Conservation (phyloP, 108 stramenopile genomes). For the Discostella pseudostelligera region DNA sequence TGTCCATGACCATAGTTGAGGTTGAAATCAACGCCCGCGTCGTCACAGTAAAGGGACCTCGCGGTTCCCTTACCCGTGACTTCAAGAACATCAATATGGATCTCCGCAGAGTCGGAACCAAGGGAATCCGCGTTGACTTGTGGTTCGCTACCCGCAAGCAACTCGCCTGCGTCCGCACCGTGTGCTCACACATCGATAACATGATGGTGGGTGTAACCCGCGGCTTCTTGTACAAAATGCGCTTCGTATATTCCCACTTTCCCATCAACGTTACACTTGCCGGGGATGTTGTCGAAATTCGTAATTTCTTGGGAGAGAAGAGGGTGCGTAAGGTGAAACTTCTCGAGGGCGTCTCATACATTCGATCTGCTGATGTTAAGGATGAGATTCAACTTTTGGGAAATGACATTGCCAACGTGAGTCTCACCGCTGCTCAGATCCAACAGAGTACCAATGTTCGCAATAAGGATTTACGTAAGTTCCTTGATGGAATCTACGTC, state of each 20-base stretch:
- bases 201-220: constrained; percentile 98
- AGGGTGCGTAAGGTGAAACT: constrained; percentile 91
- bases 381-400: constrained; percentile 97
- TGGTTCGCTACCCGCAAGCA: constrained; percentile 99
- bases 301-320: constrained; percentile 99
- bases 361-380: constrained; percentile 93
- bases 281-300: constrained; percentile 91
- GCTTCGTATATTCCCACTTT: constrained; percentile 99
- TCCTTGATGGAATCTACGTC: constrained; percentile 99
- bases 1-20: constrained; percentile 55
- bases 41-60: constrained; percentile 92
- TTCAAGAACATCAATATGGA: constrained; percentile 97
- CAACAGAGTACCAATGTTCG: constrained; percentile 95
- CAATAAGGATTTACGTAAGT: constrained; percentile 99
- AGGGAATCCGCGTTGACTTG: constrained; percentile 89
- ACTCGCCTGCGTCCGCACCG: constrained; percentile 95
- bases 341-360: constrained; percentile 89
- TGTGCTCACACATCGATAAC: constrained; percentile 99
- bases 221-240: constrained; percentile 99
- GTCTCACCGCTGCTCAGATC: constrained; percentile 93
- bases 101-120: constrained; percentile 56
- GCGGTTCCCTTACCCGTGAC: constrained; percentile 87
- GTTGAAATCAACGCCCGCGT: constrained; percentile 83
- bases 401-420: constrained; percentile 97
- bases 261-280: constrained; percentile 96